Conservation (phyloP, 208 protist species). For the Trichomonas vaginalis region DNA sequence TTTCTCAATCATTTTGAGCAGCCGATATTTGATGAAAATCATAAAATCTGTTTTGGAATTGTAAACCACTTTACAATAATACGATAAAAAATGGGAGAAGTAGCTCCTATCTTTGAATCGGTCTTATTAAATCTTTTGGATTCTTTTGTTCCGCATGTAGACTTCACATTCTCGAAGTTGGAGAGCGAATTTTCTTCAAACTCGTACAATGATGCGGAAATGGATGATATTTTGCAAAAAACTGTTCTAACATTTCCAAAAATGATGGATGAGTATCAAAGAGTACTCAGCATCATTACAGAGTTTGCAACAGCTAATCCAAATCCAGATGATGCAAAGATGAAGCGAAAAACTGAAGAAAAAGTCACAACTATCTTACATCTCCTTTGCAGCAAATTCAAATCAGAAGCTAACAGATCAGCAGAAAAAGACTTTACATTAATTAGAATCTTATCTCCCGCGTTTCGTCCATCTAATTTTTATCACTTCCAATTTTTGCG, state of each 20-base stretch:
- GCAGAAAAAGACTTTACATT: neutral
- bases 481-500: neutral
- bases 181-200: neutral
- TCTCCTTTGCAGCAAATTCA: neutral
- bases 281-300: neutral
- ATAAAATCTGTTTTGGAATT: too few species aligned
- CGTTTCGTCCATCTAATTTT: neutral
- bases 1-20: too few species aligned
- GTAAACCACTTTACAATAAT: neutral
- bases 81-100: neutral
- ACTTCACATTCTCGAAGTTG: neutral
- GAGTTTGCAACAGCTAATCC: neutral
- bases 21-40: too few species aligned
- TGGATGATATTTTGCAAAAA: neutral
- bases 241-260: neutral
- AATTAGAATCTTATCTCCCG: neutral
- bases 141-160: neutral
- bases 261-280: neutral
- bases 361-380: neutral
- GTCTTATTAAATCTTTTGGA: neutral
- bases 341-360: neutral
- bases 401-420: neutral
- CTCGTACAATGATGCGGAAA: neutral
- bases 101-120: neutral
- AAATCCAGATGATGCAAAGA: neutral